Base-by-base conservation (phyloP, 768 basidiomycete species). In the Lactarius vividus region DNA sequence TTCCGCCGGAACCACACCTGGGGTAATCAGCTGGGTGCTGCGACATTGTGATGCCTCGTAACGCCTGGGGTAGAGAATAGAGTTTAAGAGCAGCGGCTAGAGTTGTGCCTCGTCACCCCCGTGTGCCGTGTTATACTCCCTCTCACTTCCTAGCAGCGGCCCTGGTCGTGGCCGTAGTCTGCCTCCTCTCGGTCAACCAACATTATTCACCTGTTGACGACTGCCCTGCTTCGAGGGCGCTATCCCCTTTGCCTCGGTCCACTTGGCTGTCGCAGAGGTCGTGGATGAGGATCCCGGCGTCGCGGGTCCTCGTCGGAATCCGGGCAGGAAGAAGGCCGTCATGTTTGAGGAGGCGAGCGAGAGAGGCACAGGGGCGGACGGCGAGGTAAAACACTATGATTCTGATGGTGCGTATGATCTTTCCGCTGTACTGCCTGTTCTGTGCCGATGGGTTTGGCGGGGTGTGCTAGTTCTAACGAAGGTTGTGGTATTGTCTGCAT, bases 171-270 rank as follows among this genome's bases (percentile, higher is more conserved):
- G 80, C 89, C 33, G 82, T 87, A 0, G 67, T 90, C n/a, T 86
- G 84, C 63, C 77, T 94, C 18, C 78, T 91, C 6, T 77, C 89
- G 26, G 88, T 96, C n/a, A 89, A 94, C 73, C 86, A 91, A 67
- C 94, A 96, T 73, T 94, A 95, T 0, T 91, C 96, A 70, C 96
- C 96, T 0, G 91, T 96, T 10, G 96, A 98, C 64, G 94, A 96
- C 72, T 98, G 96, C 70, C 96, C 96, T 98, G 96, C 76, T 99
- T 97, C 76, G 96, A 97, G 73, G 96, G 98, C 73, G 93, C 96
- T 3, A 96, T 98, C 59, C 94, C 96, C 0, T 89, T 95, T 69
- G 78, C 91, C n/a, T 88, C 91, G 31, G 94, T 94, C 49, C 68
- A 74, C 26, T 70, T 75, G 71, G 58, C 74, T 13, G 70, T 74